Conservation (phyloP, 331 rosid genomes). For the Rosa hybrid region DNA sequence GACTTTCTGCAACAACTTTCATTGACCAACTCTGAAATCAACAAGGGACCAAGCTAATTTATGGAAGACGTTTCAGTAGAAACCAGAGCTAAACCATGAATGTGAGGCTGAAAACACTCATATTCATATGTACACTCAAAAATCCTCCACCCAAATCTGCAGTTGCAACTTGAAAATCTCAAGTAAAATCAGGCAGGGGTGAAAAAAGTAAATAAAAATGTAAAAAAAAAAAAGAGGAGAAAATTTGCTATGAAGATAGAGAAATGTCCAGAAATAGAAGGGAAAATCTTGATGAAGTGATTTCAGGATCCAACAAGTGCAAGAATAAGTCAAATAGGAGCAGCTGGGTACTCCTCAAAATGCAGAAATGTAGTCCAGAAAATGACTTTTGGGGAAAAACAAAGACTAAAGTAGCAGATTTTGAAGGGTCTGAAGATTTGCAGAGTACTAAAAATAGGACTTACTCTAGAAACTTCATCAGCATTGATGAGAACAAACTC, state of each 20-base stretch:
- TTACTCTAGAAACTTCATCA: slow-evolving; percentile 70
- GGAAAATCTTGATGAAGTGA: slow-evolving; percentile 6
- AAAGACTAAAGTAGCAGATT: neutral
- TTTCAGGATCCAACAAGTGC: slow-evolving; percentile 29
- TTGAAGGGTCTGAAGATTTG: neutral
- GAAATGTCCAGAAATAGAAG: neutral
- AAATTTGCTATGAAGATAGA: neutral
- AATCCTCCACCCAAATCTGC: neutral
- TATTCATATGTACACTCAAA: neutral
- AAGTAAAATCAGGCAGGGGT: neutral
- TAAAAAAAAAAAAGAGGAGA: neutral
- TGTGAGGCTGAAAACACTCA: neutral
- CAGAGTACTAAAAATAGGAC: slow-evolving; percentile 17
- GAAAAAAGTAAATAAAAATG: neutral
- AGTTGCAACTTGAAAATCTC: slow-evolving; percentile 17
- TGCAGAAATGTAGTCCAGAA: slow-evolving; percentile 13
- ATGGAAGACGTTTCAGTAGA: slow-evolving; percentile 9
- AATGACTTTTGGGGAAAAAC: slow-evolving; percentile 10
- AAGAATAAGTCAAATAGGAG: slow-evolving; percentile 15
- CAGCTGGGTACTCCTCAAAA: slow-evolving; percentile 25
- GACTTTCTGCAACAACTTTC: slow-evolving; percentile 12
- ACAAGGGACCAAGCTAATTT: slow-evolving; percentile 11
- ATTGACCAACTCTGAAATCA: slow-evolving; percentile 35
- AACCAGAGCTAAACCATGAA: slow-evolving; percentile 4
- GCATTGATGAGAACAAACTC: slow-evolving; percentile 88